Evolutionary conservation across 2,329 filamentous ascomycete genomes (phyloP), one percentile per base, ranked within the genome.

Genomic region (Colletotrichum sp.): DNA sequence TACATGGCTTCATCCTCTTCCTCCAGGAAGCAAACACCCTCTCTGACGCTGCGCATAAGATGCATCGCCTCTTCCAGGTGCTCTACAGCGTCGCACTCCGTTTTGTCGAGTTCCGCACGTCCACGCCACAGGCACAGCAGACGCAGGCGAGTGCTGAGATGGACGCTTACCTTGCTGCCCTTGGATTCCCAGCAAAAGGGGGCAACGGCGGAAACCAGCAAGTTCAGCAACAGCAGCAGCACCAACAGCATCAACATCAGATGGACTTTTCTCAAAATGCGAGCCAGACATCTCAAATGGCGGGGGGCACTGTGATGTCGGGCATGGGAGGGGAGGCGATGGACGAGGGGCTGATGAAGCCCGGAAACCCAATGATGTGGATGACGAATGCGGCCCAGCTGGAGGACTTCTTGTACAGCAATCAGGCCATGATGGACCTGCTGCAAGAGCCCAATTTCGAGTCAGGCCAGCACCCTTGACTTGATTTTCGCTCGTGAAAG

Each of bases 11-110:
- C 27, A 86, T 89, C 59, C 79, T 83, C 6, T 91, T 89, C n/a
- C 86, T 92, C 1, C 87, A 89, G 70, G 86, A 87, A 0, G 86
- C 88, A 4, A 86, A 85, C 30, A 84, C 87, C 3, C 77, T 86
- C 2, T 86, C 85, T 2, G 80, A 90, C 69, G 89, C 89, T 1
- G 88, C 90, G 7, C 84, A 86, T 27, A 91, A 90, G 78, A 84
- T 92, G 28, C 87, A 91, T 76, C 90, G 88, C 30, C 85, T 93
- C 15, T 93, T 91, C 78, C 87, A 90, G 59, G 88, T 92, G 2
- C 87, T 93, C 52, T 88, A 90, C 77, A 90, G 87, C 34, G 89
- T 93, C 6, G 91, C 91, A 0, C 86, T 87, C 30, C 84, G 92
- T 4, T 93, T 93, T 76, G 85, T 92, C 9, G 89, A 92, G 78